Base-by-base conservation (phyloP, 2,329 filamentous ascomycete genomes). In the Fusarium sp. region DNA sequence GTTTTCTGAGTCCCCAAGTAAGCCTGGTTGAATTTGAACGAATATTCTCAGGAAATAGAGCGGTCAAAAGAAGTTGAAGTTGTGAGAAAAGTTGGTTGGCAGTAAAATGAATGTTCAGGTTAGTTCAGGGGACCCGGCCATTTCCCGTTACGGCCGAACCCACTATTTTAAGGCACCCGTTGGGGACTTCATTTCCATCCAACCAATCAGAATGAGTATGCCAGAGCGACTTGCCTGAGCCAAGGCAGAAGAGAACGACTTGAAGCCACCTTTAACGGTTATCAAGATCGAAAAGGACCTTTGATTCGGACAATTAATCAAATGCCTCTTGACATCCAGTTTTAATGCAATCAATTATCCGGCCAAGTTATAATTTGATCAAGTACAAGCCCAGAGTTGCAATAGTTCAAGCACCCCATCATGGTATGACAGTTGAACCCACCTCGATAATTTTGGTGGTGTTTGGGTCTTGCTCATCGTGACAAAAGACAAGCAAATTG, bases 101-200 rank as follows among this genome's bases (percentile, higher is more conserved):
- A 38, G 34, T n/a, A 52, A 52, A 52, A 27, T 34, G 48, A 52
- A n/a, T 20, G 18, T 27, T 12, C 3, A 20, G 1, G 29, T 20
- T 40, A 20, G 32, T 16, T 5, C 16, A 46, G 38, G 5, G 25
- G 49, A 38, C 34, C 10, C 27, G 27, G 27, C 49, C 49, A n/a
- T 43, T 43, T 25, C 49, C 24, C 13, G 34, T 41, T 43, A 13
- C 8, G 38, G 24, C 24, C 9, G 7, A 53, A 43, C 6, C 49
- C 49, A 29, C 49, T 43, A 10, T 22, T 41, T 53, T n/a, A n/a
- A 53, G 49, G 49, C 49, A 53, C 10, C 49, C 1, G 41, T 44
- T n/a, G 18, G 22, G 18, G 22, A 44, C 20, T 24, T 44, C 22
- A 44, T 44, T 44, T 44, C 41, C 0, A 5, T 11, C 0, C 2